Percentiles rank a stretch among this genome's conserved stretches.
phyloP scores from a whole-genome alignment of 192 early-diverging fungal genomes.

The Entomortierella parvispora region DNA sequence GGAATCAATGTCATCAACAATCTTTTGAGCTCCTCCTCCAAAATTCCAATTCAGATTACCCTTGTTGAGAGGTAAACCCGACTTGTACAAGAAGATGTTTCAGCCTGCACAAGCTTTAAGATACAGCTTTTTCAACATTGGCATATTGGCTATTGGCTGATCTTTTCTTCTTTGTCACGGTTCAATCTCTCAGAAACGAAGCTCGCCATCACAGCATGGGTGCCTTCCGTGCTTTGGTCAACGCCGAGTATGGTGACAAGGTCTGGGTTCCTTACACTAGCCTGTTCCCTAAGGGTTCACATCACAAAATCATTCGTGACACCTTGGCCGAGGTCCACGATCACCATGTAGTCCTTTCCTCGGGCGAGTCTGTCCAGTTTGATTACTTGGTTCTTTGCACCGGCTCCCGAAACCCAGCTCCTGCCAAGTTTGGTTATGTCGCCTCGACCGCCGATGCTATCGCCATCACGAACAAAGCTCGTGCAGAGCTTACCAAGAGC shows the following conservation, averaged over 20 bases:
- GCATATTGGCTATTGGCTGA: background rate
- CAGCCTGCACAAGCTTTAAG: background rate
- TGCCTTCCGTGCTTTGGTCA: constrained; percentile 30
- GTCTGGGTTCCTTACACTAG: constrained; percentile 38
- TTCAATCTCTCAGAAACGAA: constrained; percentile 7
- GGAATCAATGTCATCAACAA: constrained; percentile 30
- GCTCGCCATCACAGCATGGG: constrained; percentile 21
- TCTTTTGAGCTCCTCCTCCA: constrained; percentile 13
- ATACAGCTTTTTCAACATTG: background rate
- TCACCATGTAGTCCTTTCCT: constrained; percentile 56
- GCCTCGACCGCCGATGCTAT: constrained; percentile 37
- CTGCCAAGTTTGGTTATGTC: constrained; percentile 49
- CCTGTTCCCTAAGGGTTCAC: constrained; percentile 26
- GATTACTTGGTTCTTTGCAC: constrained; percentile 77
- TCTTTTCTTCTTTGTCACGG: background rate
- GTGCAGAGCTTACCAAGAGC: constrained; percentile 11
- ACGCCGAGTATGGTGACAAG: constrained; percentile 13
- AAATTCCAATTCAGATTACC: constrained; percentile 31
- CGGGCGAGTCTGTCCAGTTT: constrained; percentile 61
- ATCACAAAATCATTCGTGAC: constrained; percentile 60
- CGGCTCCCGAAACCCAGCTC: constrained; percentile 63
- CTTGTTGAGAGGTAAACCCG: constrained; percentile 29
- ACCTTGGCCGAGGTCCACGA: constrained; percentile 49
- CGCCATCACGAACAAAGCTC: constrained; percentile 59
- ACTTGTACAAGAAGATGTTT: background rate